Base-by-base conservation (phyloP, 129 eudicot genomes). In the Mikania micrantha region DNA sequence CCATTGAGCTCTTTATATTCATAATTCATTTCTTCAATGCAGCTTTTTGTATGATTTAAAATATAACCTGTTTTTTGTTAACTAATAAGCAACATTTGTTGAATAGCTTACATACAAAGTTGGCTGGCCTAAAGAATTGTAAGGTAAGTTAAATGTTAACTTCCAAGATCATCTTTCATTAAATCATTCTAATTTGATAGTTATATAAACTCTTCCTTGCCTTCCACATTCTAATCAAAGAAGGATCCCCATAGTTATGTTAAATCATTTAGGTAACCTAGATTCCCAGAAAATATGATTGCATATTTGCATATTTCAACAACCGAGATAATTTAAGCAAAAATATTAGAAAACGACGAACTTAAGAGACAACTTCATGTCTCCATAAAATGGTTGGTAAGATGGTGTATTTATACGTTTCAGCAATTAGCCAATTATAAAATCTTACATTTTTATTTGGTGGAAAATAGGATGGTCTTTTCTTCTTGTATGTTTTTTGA, bases 81-180 rank as follows among this genome's bases (percentile, higher is more conserved):
- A 53, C 50, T 15, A 24, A 67, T 34, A 68, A 35, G 49, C 9
- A 13, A 32, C 20, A 13, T 4, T 49, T 67, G 13, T 32, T 34
- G 9, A 21, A 24, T 52, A 52, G 64, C 74, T 53, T 69, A n/a
- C 49, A 3, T 60, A 13, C 76, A 60, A 45, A 45, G 48, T 44
- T 58, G 2, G 16, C 12, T 19, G 44, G 57, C 59, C 22, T 17
- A 22, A 31, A 29, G 60, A 60, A 59, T 28, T 57, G 42, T 17
- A 57, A 25, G 74, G 20, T 9, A 38, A 10, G 60, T 32, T 19
- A 28, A 69, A 10, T 54, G 63, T 39, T 25, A 38, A 2, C 41
- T 39, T 70, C 38, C 17, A 3, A 24, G 34, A 50, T 53, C 60
- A 20, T 19, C 32, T 70, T 57, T 70, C 54, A 10, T 70, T 54